Evolutionary conservation across 495 filamentous ascomycete species (phyloP).

Genomic region (Aspergillus nanangensis): DNA sequence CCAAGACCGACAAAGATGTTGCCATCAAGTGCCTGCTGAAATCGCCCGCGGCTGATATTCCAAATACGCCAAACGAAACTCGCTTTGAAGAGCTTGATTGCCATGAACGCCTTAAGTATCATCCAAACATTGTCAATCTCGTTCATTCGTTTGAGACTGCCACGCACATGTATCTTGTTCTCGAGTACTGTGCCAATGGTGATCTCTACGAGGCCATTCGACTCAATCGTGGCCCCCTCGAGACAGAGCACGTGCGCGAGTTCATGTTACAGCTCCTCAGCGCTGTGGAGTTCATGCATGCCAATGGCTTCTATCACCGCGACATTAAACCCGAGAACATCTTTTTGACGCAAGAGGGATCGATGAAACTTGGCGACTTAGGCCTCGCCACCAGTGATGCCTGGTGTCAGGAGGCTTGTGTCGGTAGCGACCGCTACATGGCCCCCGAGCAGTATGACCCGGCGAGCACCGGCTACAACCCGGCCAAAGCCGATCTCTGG

Average conservation of each 20-base stretch:
- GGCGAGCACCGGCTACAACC: conserved; percentile 78
- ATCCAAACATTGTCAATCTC: conserved; percentile 92
- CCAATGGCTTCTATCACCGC: conserved; percentile 88
- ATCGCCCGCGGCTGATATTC: conserved; percentile 47
- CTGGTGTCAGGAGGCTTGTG: conserved; percentile 86
- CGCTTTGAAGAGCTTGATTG: conserved; percentile 82
- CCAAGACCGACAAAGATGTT: conserved; percentile 66
- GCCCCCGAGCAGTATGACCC: conserved; percentile 96
- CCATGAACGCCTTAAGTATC: conserved; percentile 70
- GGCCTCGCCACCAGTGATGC: conserved; percentile 81
- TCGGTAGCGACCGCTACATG: conserved; percentile 98
- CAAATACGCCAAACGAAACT: conserved; percentile 60
- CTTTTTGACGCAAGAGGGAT: conserved; percentile 79
- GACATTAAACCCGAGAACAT: conserved; percentile 99
- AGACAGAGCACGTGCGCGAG: conserved; percentile 92
- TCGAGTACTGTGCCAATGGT: conserved; percentile 94
- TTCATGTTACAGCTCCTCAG: conserved; percentile 95
- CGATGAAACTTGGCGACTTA: conserved; percentile 96
- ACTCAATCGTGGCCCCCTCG: conserved; percentile 74
- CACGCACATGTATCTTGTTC: conserved; percentile 81
- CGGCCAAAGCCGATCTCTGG: conserved; percentile 93
- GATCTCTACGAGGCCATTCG: conserved; percentile 98
- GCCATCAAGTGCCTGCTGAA: conserved; percentile 95
- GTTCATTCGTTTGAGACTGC: conserved; percentile 89
- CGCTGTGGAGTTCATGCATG: conserved; percentile 86